Evolutionary conservation across 345 rosid genomes (phyloP), one percentile per base, ranked within the genome.

Genomic region (Ailanthus altissimus): DNA sequence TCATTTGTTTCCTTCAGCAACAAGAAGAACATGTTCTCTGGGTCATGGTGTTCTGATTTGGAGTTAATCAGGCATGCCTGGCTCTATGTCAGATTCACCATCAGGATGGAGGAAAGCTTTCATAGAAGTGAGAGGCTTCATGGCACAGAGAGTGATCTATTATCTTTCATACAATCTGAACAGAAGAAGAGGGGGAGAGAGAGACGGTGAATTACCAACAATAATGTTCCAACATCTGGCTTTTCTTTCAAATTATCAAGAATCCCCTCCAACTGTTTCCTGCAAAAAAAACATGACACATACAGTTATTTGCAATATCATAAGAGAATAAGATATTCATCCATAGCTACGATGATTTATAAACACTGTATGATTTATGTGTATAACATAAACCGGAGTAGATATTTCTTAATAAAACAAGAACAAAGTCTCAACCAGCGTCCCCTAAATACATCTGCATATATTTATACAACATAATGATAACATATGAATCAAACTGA

Each of bases 191-290:
- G 26, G 28, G 26, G 65, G 65, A n/a, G 28, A 28, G 53, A 36
- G 56, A 53, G 65, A 74, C 83, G 25, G 72, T 79, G 77, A 77
- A 89, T 80, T 84, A 96, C 99, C 98, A 90, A 75, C 78, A 93
- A 86, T 74, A 96, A 77, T 67, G 84, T 88, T 64, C 93, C 97
- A 25, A 96, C 99, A 81, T 89, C 99, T 36, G 99, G 97, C 87
- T 92, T 96, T 87, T 93, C 99, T 81, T 91, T 90, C 86, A 93
- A 76, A 84, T 87, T 90, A 54, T 86, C 86, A 54, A 96, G 93
- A 82, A 96, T 96, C 72, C 81, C 94, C 73, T 93, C 99, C 32
- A 96, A 81, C 79, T 96, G 99, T 83, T 91, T 93, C 89, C 97
- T 96, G 89, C 20, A 85, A 66, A 82, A 71, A 53, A 64, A 51